phyloP scores from a whole-genome alignment of 2,329 filamentous ascomycete genomes.

The Coleophoma crateriformis region DNA sequence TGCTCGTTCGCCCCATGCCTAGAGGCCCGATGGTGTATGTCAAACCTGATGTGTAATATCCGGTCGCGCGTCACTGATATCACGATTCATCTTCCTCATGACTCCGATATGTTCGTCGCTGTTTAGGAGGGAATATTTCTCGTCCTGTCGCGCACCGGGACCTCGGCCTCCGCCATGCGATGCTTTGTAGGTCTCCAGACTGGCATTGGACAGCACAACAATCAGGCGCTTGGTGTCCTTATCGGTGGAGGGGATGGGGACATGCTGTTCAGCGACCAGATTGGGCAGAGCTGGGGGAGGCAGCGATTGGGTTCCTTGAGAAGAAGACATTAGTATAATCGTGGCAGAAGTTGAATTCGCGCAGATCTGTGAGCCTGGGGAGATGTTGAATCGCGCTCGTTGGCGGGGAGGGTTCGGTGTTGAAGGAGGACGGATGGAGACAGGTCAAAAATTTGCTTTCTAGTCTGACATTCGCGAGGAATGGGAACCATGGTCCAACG shows the following conservation, averaged over 20 bases:
- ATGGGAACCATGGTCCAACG: neutral
- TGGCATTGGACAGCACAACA: constrained; percentile 94
- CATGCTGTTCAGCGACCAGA: constrained; percentile 88
- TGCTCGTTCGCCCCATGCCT: constrained; percentile 13
- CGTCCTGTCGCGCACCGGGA: constrained; percentile 61
- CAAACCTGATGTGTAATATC: constrained; percentile 98
- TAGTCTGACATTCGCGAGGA: neutral
- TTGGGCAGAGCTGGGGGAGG: constrained; percentile 87
- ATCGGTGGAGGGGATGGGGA: constrained; percentile 76
- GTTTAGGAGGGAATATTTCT: constrained; percentile 96
- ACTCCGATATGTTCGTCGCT: constrained; percentile 98
- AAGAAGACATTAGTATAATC: constrained; percentile 17
- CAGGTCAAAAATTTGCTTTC: neutral
- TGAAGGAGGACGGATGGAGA: neutral
- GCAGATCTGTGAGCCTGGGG: neutral
- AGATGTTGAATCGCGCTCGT: neutral
- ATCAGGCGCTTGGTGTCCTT: constrained; percentile 90
- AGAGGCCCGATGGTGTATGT: constrained; percentile 11
- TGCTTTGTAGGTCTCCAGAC: constrained; percentile 94
- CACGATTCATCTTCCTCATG: constrained; percentile 98
- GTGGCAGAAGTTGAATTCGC: constrained; percentile 14
- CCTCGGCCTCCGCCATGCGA: constrained; percentile 62
- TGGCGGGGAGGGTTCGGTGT: neutral
- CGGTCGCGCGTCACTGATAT: constrained; percentile 94
- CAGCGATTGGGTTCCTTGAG: constrained; percentile 83